Base-by-base conservation (phyloP, 1,284 basidiomycete genomes). In the Tylopilus sp. region DNA sequence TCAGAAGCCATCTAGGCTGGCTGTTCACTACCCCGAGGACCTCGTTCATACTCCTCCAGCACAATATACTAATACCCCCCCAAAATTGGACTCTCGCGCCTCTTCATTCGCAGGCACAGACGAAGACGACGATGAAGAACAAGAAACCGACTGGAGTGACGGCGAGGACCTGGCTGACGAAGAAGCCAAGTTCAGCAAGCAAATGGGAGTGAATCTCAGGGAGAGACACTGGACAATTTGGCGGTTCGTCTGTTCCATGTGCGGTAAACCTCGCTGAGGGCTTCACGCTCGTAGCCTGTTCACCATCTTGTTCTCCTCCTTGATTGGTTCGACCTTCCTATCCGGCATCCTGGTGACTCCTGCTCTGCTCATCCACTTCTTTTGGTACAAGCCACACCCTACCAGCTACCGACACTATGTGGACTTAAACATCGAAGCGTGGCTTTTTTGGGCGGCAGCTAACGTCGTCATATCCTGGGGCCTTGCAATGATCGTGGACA, bases 401-500 rank as follows among this genome's bases (percentile, higher is more conserved):
- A 81, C 80, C 15, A 74, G 77, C 9, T 72, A 82, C 58, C 77
- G 86, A 15, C 75, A 72, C 33, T 87, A 79, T 59, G 76, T 88
- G 54, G 78, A 78, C 46, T 76, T 84, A 57, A 90, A 88, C 63
- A 69, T 89, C 45, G 77, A 87, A 61, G 84, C 86, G 11, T 90
- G 88, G 88, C 73, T 89, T 7, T 87, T 87, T 68, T 90, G 88
- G 87, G 82, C 81, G 10, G 87, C 87, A 4, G 79, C 84, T 32
- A 90, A 90, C 66, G 71, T 90, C 47, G 70, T 86, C 52, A 76
- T 88, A 47, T 90, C 88, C 4, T 90, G 88, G 88, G 84, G 77
- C 59, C 80, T 90, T 28, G 88, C 84, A 7, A 74, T 89, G 69
- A 70, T 86, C 55, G 74, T 88, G 59, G 84, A 90, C 65, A 70